Evolutionary conservation across 495 filamentous ascomycete genomes (phyloP).

Genomic region (Xylaria cubensis): DNA sequence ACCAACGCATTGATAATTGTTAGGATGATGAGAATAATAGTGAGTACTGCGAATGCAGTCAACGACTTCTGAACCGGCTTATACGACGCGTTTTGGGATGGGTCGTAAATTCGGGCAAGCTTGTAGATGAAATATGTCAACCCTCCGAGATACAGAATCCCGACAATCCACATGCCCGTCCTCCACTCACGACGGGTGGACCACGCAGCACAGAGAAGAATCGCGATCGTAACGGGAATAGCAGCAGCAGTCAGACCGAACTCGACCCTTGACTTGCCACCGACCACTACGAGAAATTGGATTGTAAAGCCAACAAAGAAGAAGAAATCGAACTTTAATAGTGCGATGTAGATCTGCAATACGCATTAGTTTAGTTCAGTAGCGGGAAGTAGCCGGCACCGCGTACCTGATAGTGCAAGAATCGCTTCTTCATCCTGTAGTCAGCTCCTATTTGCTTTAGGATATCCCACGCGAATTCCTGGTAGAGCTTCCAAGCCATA

Average conservation of each 20-base stretch:
- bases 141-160: slow-evolving; percentile 86
- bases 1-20: slow-evolving; percentile 89
- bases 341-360: slow-evolving; percentile 89
- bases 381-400: neutral
- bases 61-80: slow-evolving; percentile 75
- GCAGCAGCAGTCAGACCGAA: slow-evolving; percentile 87
- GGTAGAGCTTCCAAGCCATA: slow-evolving; percentile 92
- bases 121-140: slow-evolving; percentile 99
- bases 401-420: slow-evolving; percentile 92
- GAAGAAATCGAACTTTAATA: slow-evolving; percentile 99
- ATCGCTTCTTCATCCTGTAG: slow-evolving; percentile 93
- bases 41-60: slow-evolving; percentile 93
- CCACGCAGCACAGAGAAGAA: slow-evolving; percentile 82
- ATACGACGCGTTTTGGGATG: slow-evolving; percentile 58
- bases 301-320: slow-evolving; percentile 99
- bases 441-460: slow-evolving; percentile 99
- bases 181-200: slow-evolving; percentile 83
- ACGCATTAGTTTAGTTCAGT: slow-evolving; percentile 40
- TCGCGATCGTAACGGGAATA: slow-evolving; percentile 86
- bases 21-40: slow-evolving; percentile 81
- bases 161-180: slow-evolving; percentile 76
- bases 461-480: slow-evolving; percentile 99
- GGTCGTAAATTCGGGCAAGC: slow-evolving; percentile 89
- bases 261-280: slow-evolving; percentile 69
- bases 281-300: slow-evolving; percentile 92